Conservation (phyloP, 768 basidiomycete genomes). For the Boletus subparvulus region DNA sequence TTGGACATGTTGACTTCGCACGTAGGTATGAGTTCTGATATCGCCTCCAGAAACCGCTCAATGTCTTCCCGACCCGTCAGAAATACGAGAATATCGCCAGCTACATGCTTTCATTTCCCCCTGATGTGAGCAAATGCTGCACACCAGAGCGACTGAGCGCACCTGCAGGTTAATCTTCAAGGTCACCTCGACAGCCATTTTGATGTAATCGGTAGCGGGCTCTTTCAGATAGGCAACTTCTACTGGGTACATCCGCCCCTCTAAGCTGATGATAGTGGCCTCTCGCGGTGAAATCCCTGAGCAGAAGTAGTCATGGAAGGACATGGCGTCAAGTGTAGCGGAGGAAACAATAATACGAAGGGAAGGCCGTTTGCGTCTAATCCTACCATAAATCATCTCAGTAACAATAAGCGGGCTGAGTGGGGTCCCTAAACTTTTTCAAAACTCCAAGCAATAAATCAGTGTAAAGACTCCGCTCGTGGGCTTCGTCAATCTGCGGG, state of each 20-base stretch:
- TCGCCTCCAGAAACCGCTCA: conserved; percentile 77
- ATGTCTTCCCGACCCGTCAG: conserved; percentile 97
- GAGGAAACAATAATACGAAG: conserved; percentile 93
- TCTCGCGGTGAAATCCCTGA: conserved; percentile 60
- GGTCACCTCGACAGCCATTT: conserved; percentile 76
- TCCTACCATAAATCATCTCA: conserved; percentile 47
- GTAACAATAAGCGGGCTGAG: neutral
- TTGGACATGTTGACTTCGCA: conserved; percentile 26
- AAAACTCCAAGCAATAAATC: conserved; percentile 88
- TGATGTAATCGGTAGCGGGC: conserved; percentile 77
- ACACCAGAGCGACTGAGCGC: conserved; percentile 10
- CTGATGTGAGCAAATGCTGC: neutral
- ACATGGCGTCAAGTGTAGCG: conserved; percentile 90
- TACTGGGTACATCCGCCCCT: conserved; percentile 94
- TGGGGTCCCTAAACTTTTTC: conserved; percentile 67
- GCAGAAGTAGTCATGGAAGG: conserved; percentile 88
- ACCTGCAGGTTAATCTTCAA: conserved; percentile 85
- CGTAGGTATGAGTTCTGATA: conserved; percentile 79
- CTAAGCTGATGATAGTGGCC: conserved; percentile 82
- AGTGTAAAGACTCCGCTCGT: conserved; percentile 94
- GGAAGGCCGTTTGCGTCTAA: conserved; percentile 86
- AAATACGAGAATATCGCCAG: conserved; percentile 92
- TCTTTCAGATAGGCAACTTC: conserved; percentile 86
- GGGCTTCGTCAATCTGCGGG: conserved; percentile 90
- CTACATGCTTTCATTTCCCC: conserved; percentile 52